phyloP scores from a whole-genome alignment of 2,329 filamentous ascomycete species.

The Albophoma yamanashiensis region DNA sequence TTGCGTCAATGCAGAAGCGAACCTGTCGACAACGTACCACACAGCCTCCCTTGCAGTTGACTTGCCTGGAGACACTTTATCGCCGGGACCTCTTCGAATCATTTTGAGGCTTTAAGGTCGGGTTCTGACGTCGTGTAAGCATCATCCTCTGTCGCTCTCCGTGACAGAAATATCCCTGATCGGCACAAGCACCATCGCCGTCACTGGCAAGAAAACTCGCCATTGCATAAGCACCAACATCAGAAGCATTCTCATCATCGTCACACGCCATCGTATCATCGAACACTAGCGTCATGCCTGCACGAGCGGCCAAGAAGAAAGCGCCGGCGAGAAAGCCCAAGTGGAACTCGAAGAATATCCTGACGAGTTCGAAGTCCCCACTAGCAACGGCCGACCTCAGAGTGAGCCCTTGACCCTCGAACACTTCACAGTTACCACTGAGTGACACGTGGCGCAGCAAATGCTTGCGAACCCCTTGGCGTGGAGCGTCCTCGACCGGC shows the following conservation, averaged over 20 bases:
- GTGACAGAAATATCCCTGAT: not conserved
- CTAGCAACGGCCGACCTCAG: conserved; percentile 26
- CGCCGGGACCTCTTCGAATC: not conserved
- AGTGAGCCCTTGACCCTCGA: conserved; percentile 12
- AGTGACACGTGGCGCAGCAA: conserved; percentile 12
- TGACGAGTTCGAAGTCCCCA: conserved; percentile 33
- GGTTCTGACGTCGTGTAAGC: not conserved
- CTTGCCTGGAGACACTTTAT: too few relatives aligned
- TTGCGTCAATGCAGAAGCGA: not conserved
- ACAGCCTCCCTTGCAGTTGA: too few relatives aligned
- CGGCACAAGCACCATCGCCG: not conserved
- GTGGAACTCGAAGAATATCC: conserved; percentile 47
- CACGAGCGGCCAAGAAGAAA: conserved; percentile 47
- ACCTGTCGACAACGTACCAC: too few relatives aligned
- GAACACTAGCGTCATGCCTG: not conserved
- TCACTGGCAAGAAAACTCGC: not conserved
- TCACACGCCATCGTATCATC: not conserved
- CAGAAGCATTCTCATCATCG: not conserved
- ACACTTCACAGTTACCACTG: too few relatives aligned
- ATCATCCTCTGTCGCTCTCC: not conserved
- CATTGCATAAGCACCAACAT: not conserved
- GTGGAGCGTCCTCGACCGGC: conserved; percentile 23
- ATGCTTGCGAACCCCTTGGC: conserved; percentile 26
- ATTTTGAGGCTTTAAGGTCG: not conserved
- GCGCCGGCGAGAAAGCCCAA: conserved; percentile 58